phyloP scores from a whole-genome alignment of 768 basidiomycete species.

The Mycena rosella region DNA sequence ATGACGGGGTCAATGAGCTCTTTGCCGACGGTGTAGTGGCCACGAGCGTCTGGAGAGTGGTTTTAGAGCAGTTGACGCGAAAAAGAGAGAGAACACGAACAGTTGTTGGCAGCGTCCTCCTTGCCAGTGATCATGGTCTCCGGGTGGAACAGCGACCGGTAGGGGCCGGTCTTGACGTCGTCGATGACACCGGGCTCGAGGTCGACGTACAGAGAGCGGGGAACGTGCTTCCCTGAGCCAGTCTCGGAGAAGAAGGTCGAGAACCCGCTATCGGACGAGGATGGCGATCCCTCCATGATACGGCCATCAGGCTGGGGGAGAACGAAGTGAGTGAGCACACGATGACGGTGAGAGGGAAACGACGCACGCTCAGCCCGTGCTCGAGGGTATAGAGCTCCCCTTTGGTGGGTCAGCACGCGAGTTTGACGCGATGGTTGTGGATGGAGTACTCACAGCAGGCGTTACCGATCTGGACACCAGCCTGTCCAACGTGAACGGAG shows the following conservation, averaged over 20 bases:
- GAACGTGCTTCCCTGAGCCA: conserved; percentile 94
- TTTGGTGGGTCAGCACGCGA: conserved; percentile 48
- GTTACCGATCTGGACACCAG: conserved; percentile 94
- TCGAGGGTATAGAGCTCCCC: conserved; percentile 99
- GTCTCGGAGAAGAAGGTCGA: conserved; percentile 99
- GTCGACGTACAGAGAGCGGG: conserved; percentile 96
- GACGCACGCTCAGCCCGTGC: conserved; percentile 92
- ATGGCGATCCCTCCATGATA: conserved; percentile 77
- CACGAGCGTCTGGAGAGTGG: conserved; percentile 84
- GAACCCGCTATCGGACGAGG: conserved; percentile 85
- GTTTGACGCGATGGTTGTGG: conserved; percentile 21
- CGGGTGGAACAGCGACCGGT: conserved; percentile 96
- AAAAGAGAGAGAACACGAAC: conserved; percentile 60
- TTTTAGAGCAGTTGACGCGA: conserved; percentile 35
- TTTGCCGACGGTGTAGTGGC: conserved; percentile 99
- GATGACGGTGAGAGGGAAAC: conserved; percentile 6
- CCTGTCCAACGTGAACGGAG: conserved; percentile 97
- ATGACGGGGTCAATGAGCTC: conserved; percentile 97
- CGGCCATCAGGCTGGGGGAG: conserved; percentile 88
- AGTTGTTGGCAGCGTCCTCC: conserved; percentile 99
- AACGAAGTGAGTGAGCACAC: conserved; percentile 31
- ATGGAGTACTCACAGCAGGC: conserved; percentile 84
- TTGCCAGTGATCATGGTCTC: conserved; percentile 98
- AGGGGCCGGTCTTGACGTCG: conserved; percentile 92
- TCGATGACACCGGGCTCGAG: conserved; percentile 96